Evolutionary conservation across 768 basidiomycete species (phyloP).

Genomic region (Nevesoporus exiguus): DNA sequence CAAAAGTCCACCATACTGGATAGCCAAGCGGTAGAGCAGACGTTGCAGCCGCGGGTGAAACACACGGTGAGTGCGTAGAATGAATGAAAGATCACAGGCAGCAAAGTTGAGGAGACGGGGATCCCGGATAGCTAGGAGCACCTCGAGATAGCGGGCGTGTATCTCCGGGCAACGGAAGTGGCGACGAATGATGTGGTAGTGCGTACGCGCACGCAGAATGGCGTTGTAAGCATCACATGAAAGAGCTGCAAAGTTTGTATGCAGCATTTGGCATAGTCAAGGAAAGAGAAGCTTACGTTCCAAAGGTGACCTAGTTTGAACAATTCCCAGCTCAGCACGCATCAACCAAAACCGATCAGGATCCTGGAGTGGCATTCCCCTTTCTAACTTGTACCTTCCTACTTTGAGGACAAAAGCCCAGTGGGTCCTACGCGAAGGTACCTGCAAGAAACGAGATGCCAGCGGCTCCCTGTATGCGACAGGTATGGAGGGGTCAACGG

Average conservation of each 20-base stretch:
- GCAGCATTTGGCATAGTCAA: slow-evolving; percentile 1
- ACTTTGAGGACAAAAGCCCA: slow-evolving; percentile 52
- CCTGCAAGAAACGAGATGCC: slow-evolving; percentile 25
- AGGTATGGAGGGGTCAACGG: slow-evolving; percentile 29
- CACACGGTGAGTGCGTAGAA: slow-evolving; percentile 32
- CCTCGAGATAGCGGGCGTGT: slow-evolving; percentile 46
- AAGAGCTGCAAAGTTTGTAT: slow-evolving; percentile 11
- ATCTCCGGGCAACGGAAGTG: slow-evolving; percentile 39
- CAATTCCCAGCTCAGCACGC: slow-evolving; percentile 40
- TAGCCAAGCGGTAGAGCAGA: slow-evolving; percentile 41
- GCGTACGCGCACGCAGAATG: slow-evolving; percentile 35
- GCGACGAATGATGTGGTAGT: slow-evolving; percentile 40
- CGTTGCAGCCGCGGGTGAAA: slow-evolving; percentile 36
- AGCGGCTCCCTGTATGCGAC: slow-evolving; percentile 30
- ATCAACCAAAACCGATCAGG: slow-evolving; percentile 66
- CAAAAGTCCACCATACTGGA: slow-evolving; percentile 27
- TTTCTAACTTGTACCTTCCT: slow-evolving; percentile 40
- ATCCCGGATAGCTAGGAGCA: slow-evolving; percentile 34
- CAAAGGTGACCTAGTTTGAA: slow-evolving; percentile 8
- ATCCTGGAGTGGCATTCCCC: slow-evolving; percentile 32
- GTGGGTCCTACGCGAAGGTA: slow-evolving; percentile 28
- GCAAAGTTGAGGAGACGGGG: slow-evolving; percentile 28
- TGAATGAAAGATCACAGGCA: slow-evolving; percentile 33
- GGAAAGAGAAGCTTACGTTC: slow-evolving; percentile 14
- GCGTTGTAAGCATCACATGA: slow-evolving; percentile 6